Conservation (phyloP, 2,329 filamentous ascomycete species). For the Beauveria australis region DNA sequence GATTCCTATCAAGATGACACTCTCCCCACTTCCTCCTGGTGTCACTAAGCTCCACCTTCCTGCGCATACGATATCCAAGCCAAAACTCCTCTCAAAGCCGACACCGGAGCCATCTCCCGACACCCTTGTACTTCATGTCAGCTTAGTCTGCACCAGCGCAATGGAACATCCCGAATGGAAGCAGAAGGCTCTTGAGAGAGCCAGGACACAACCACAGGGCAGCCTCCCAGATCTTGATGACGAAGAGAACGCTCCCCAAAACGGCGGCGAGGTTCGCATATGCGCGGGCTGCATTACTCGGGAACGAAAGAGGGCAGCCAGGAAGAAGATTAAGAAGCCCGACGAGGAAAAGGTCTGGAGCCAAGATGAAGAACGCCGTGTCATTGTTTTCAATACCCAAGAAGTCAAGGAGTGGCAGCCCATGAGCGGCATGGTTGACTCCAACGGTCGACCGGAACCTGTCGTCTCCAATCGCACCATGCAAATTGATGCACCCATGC, state of each 20-base stretch:
- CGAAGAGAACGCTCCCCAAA: conserved; percentile 65
- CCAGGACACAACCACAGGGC: conserved; percentile 32
- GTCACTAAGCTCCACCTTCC: conserved; percentile 80
- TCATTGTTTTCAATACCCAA: conserved; percentile 85
- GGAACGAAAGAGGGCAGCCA: conserved; percentile 80
- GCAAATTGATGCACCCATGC: conserved; percentile 82
- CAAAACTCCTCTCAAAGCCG: conserved; percentile 76
- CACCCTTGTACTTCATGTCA: conserved; percentile 70
- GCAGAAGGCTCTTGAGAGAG: conserved; percentile 57
- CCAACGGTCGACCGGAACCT: conserved; percentile 35
- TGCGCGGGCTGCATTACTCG: conserved; percentile 86
- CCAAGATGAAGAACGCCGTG: conserved; percentile 68
- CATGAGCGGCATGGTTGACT: conserved; percentile 41
- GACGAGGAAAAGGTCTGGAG: conserved; percentile 88
- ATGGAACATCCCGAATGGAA: conserved; percentile 66
- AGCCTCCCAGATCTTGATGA: conserved; percentile 36
- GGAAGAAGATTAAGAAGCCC: conserved; percentile 88
- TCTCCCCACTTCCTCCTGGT: conserved; percentile 66
- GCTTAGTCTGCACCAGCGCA: conserved; percentile 84
- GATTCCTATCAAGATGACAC: conserved; percentile 75
- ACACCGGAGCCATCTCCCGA: conserved; percentile 58
- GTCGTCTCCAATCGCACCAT: conserved; percentile 51
- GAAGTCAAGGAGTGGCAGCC: conserved; percentile 80
- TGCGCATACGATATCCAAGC: conserved; percentile 85
- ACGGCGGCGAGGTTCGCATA: conserved; percentile 90